Base-by-base conservation (phyloP, 208 protist species). In the Wallacemonas collosoma region DNA sequence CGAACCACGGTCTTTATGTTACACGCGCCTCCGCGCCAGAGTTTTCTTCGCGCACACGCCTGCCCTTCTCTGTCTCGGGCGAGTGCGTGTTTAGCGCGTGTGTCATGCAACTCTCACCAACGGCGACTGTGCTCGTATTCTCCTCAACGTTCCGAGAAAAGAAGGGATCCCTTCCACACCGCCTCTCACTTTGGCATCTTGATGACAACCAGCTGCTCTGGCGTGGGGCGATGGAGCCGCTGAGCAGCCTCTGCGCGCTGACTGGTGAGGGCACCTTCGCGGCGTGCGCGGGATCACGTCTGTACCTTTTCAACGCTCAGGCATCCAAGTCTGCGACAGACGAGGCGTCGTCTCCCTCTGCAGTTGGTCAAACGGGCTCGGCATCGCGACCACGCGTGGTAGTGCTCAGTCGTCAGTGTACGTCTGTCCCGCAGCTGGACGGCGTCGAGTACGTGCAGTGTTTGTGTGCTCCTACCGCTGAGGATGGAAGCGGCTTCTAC, bases 131-230 rank as follows among this genome's bases (percentile, higher is more conserved):
- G 12, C 60, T 96, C 12, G 82, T 89, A 38, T 85, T 87, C 53
- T 96, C 91, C 15, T 93, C 88, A n/a, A 73, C 83, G 12, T 81
- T 90, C 35, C 43, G 62, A 3, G 83, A 76, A 4, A 81, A 77
- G 45, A 73, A 75, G 1, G 74, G 79, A 54, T 64, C 70, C 35
- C 53, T 71, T 14, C 77, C 87, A 17, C 67, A 84, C 58, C 77
- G 83, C 3, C 79, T 96, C 8, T 90, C 82, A 2, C 64, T 96
- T 26, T 94, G 87, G 87, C 71, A 81, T 45, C 53, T 91, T 6
- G 41, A 78, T 9, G 57, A 73, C 0, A 39, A 54, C 12, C 48
- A 68, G 26, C 72, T 94, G 17, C 73, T 96, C 9, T 96, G 91
- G 89, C 85, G 89, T 1, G 91, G 91, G 14, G 81, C 78, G 57